These are phyloP conservation scores for Kalaharituber pfeilii DNA, from an alignment of 2,329 filamentous ascomycete species.

Conservation along the genomic window DNA sequence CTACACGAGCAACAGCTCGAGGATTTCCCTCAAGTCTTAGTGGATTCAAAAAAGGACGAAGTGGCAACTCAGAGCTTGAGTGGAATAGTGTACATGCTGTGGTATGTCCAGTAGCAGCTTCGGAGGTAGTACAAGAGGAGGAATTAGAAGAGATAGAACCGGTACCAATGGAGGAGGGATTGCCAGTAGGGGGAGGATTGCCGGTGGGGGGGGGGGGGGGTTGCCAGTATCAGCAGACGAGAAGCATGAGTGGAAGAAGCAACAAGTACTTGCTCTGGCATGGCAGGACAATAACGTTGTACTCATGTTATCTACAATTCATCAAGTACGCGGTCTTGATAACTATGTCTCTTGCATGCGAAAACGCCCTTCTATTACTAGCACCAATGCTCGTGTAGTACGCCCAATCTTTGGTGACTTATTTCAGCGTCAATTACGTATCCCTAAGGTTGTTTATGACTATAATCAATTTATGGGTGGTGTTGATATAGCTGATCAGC, in stretches of 20 bases:
- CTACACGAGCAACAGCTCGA: background rate
- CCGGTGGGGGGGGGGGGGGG: no score
- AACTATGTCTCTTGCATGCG: background rate
- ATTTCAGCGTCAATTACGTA: background rate
- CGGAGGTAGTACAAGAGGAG: no score
- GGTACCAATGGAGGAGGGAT: no score
- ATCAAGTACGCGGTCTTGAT: background rate
- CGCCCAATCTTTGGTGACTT: background rate
- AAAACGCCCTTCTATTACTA: background rate
- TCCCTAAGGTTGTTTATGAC: conserved; percentile 1
- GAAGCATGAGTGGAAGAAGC: no score
- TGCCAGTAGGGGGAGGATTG: no score
- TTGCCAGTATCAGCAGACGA: no score
- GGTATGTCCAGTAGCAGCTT: no score
- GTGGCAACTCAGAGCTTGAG: background rate
- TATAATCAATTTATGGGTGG: conserved; percentile 10
- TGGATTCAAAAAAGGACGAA: background rate
- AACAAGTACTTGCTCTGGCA: background rate
- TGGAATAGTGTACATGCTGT: no score
- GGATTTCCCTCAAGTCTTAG: background rate
- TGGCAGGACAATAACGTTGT: conserved; percentile 5
- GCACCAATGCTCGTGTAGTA: background rate
- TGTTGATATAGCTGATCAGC: conserved; percentile 11
- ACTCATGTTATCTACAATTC: conserved; percentile 2
- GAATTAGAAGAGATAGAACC: no score